Evolutionary conservation across 1,139 yeast genomes (phyloP), one percentile per base, ranked within the genome.

Genomic region (Eremothecium cymbalariae): DNA sequence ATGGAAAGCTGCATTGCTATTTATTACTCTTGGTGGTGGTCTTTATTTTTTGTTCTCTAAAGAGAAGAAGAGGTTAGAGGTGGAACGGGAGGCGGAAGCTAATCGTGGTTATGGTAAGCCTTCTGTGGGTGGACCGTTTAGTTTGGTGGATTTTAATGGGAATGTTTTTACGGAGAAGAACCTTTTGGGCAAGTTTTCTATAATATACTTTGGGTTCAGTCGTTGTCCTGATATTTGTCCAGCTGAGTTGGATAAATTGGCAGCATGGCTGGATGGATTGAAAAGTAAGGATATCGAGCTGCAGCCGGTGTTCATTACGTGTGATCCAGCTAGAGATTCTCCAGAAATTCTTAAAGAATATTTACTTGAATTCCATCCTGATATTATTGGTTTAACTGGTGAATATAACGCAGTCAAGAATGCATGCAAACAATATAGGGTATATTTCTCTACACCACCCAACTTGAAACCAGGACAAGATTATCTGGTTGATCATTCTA

Each of bases 141-240:
- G 67, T 34, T 64, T 90, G 43, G 58, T 71, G 4, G 95, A 86
- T 53, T 70, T 73, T 25, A 63, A 86, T 33, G 86, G 88, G 25
- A 63, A 78, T 16, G 62, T 59, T 13, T 90, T 88, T 57, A 83
- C 96, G 1, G 75, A 85, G 19, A 67, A 82, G 40, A 73, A 88
- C 50, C 65, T 90, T 53, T 63, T 72, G 44, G 93, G 90, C 30
- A 77, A 74, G 57, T 90, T 84, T 58, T 73, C 86, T 8, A 66
- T 90, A 36, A 59, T 90, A 12, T 90, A 90, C 60, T 90, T 90
- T 62, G 98, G 98, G 0, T 90, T 90, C 64, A 82, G 95, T 4
- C 88, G 86, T 62, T 90, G 98, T 62, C 98, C 98, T 6, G 98
- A 90, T 60, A 86, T 90, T 34, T 90, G 98, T 60, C 98, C 98